Conservation (phyloP, 108 stramenopile genomes). For the Cyclotella kingstonii region DNA sequence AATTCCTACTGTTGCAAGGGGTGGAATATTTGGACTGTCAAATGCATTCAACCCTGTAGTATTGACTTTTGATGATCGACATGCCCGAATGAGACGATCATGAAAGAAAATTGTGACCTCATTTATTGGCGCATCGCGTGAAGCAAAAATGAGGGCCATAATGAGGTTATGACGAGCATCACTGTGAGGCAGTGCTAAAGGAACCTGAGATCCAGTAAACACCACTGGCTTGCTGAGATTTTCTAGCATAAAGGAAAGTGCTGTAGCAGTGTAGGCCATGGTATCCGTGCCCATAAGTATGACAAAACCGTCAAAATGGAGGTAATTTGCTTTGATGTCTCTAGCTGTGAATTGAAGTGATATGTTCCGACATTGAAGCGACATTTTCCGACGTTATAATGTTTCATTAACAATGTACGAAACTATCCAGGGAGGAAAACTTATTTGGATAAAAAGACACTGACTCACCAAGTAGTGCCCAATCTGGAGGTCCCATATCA, state of each 20-base stretch:
- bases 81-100: slow-evolving; percentile 86
- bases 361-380: neutral
- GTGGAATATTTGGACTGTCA: slow-evolving; percentile 92
- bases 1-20: slow-evolving; percentile 90
- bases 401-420: no score
- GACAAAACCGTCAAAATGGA: slow-evolving; percentile 94
- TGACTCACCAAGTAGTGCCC: slow-evolving; percentile 81
- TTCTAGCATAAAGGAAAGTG: slow-evolving; percentile 96
- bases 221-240: slow-evolving; percentile 96
- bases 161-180: slow-evolving; percentile 96
- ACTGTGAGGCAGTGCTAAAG: slow-evolving; percentile 89
- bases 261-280: slow-evolving; percentile 94
- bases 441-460: slow-evolving; percentile 31
- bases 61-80: slow-evolving; percentile 87
- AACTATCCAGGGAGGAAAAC: neutral
- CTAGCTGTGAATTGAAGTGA: slow-evolving; percentile 6
- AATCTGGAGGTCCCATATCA: slow-evolving; percentile 91
- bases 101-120: slow-evolving; percentile 96
- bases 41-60: slow-evolving; percentile 87
- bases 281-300: slow-evolving; percentile 97
- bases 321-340: slow-evolving; percentile 67
- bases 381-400: neutral
- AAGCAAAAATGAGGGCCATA: slow-evolving; percentile 93
- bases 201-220: slow-evolving; percentile 93
- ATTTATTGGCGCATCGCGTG: slow-evolving; percentile 60